Percentiles rank a stretch among this genome's conserved stretches.
Conservation (phyloP, 1,284 basidiomycete species). For the Rhodotorula sp. region DNA sequence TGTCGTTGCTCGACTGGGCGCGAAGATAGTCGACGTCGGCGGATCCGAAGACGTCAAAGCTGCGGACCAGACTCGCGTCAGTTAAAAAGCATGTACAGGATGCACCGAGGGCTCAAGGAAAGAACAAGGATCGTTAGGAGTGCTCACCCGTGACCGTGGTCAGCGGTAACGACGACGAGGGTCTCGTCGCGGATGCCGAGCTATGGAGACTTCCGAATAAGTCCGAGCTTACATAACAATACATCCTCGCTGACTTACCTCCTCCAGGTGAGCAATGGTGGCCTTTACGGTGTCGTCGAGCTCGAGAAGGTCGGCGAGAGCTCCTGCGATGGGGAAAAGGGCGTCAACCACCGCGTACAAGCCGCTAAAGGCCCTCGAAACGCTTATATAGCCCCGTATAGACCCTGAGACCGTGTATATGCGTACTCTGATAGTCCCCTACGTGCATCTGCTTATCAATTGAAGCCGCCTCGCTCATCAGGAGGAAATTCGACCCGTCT, state of each 20-base stretch:
- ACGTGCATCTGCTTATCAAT: slow-evolving; percentile 48
- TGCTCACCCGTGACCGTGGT: slow-evolving; percentile 48
- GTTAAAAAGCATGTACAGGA: neutral
- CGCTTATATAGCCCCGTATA: neutral
- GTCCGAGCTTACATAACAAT: too few relatives aligned
- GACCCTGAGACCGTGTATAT: neutral
- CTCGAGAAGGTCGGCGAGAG: slow-evolving; percentile 51
- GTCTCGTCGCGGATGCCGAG: slow-evolving; percentile 52
- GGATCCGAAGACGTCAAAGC: slow-evolving; percentile 49
- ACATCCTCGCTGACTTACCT: neutral
- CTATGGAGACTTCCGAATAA: slow-evolving; percentile 33
- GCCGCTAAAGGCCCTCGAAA: neutral
- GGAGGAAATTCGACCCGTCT: slow-evolving; percentile 48
- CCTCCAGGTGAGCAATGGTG: slow-evolving; percentile 48
- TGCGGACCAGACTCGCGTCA: neutral
- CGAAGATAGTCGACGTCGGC: slow-evolving; percentile 49
- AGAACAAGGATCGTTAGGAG: neutral
- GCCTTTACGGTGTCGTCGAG: slow-evolving; percentile 52
- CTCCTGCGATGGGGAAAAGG: neutral
- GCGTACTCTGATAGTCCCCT: neutral
- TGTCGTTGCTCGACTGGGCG: slow-evolving; percentile 46
- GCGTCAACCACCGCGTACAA: neutral
- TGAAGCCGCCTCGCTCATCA: slow-evolving; percentile 53
- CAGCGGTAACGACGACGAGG: slow-evolving; percentile 52
- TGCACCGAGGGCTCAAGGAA: too few relatives aligned